Evolutionary conservation across 345 rosid species (phyloP), one percentile per base, ranked within the genome.

Genomic region (Pugionium cornutum): DNA sequence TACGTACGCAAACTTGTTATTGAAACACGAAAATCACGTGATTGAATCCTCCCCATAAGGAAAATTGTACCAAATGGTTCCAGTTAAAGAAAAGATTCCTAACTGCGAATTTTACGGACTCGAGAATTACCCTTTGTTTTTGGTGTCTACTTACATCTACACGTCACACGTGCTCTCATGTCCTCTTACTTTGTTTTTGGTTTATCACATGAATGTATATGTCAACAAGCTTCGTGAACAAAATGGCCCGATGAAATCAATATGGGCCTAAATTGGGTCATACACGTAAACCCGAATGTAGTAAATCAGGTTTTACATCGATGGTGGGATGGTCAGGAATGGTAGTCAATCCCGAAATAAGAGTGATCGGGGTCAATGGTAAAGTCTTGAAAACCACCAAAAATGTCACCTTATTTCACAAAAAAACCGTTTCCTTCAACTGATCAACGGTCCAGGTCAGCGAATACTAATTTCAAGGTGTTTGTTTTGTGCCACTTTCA

Each of bases 1-100:
- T 18, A 18, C 18, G 18, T 6, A 51, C 25, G 51, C 28, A 34
- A 53, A 4, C 7, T 32, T 10, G 33, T 27, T 7, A 47, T 18
- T 55, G 37, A 55, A 54, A 63, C 69, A 71, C 53, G 75, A 64
- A 33, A 71, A 63, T 11, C 69, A 71, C 75, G 69, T 63, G 69
- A 56, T 32, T 31, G 36, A 69, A 43, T 60, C 1, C 18, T 18
- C 18, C 18, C 18, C 18, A 18, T 5, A 44, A 7, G 31, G 60
- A 30, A 41, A 50, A 68, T 33, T 18, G 37, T 41, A 60, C 53
- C 9, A 45, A 45, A 60, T 46, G 65, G 18, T 18, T 50, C 58
- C 56, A 7, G 30, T 51, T 39, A 29, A 9, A 63, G 67, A 7
- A 50, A 63, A 37, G 58, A 28, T 54, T 33, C 63, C 68, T 62